A percentile compares a stretch with the other conserved stretches of the same genome.
phyloP scores from a whole-genome alignment of 1,284 basidiomycete genomes.

The Cutaneotrichosporon mucoides region DNA sequence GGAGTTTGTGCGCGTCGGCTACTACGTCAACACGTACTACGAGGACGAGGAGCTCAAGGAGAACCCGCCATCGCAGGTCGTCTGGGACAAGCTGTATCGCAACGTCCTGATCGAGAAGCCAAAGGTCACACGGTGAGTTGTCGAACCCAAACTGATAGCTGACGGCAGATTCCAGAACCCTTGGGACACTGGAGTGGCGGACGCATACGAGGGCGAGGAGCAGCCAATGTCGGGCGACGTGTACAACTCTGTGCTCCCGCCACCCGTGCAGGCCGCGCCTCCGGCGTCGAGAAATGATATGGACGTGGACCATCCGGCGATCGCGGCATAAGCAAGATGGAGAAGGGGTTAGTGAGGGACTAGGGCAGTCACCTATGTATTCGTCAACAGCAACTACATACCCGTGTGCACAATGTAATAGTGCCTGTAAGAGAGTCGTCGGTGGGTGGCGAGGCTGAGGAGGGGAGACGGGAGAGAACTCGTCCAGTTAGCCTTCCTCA shows the following conservation, averaged over 20 bases:
- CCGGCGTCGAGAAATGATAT: slow-evolving; percentile 20
- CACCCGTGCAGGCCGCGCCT: slow-evolving; percentile 36
- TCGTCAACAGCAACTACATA: neutral
- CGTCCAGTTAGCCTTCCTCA: too few species aligned
- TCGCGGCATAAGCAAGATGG: slow-evolving; percentile 11
- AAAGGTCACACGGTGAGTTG: slow-evolving; percentile 72
- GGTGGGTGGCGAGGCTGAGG: too few species aligned
- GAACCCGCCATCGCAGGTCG: slow-evolving; percentile 63
- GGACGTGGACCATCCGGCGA: slow-evolving; percentile 29
- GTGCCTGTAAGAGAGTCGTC: neutral
- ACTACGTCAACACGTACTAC: slow-evolving; percentile 99
- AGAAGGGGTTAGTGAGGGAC: neutral
- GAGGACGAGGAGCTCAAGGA: slow-evolving; percentile 86
- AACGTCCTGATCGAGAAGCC: slow-evolving; percentile 86
- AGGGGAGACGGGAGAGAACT: too few species aligned
- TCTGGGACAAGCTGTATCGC: slow-evolving; percentile 74
- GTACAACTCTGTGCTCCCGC: slow-evolving; percentile 35
- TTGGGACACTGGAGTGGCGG: slow-evolving; percentile 31
- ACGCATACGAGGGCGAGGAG: slow-evolving; percentile 10
- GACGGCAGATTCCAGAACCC: slow-evolving; percentile 43
- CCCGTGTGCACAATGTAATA: slow-evolving; percentile 1
- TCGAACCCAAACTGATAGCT: neutral
- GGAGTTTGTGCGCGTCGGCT: slow-evolving; percentile 97
- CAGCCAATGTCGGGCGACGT: slow-evolving; percentile 13
- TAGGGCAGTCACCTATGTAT: slow-evolving; percentile 2